phyloP scores from a whole-genome alignment of 305 asterid genomes.

The Solanum chacoense region DNA sequence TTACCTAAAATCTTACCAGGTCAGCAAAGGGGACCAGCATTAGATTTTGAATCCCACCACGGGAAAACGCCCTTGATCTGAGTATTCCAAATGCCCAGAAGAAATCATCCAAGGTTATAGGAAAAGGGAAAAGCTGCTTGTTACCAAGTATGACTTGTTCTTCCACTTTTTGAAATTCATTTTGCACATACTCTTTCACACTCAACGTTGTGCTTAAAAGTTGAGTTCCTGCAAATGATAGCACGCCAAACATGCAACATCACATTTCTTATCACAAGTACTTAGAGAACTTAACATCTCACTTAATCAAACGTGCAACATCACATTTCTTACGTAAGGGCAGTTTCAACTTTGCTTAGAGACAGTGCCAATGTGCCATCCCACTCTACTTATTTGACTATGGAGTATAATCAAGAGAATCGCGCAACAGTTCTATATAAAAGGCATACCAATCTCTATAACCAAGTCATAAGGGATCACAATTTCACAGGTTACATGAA shows the following conservation, averaged over 20 bases:
- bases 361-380: neutral
- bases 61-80: constrained; percentile 87
- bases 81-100: constrained; percentile 95
- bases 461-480: neutral
- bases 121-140: constrained; percentile 64
- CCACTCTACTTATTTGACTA: neutral
- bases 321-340: neutral
- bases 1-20: constrained; percentile 41
- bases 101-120: constrained; percentile 71
- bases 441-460: neutral
- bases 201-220: constrained; percentile 79
- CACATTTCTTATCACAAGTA: neutral
- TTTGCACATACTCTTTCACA: constrained; percentile 74
- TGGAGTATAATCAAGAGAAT: neutral
- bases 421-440: neutral
- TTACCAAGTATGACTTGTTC: constrained; percentile 65
- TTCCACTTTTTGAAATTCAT: constrained; percentile 56
- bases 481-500: neutral
- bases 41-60: constrained; percentile 71
- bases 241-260: neutral
- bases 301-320: neutral
- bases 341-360: neutral
- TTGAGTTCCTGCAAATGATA: constrained; percentile 59
- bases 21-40: constrained; percentile 89
- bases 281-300: neutral